Evolutionary conservation across 1,284 basidiomycete genomes (phyloP).

Genomic region (Irpex sp.): DNA sequence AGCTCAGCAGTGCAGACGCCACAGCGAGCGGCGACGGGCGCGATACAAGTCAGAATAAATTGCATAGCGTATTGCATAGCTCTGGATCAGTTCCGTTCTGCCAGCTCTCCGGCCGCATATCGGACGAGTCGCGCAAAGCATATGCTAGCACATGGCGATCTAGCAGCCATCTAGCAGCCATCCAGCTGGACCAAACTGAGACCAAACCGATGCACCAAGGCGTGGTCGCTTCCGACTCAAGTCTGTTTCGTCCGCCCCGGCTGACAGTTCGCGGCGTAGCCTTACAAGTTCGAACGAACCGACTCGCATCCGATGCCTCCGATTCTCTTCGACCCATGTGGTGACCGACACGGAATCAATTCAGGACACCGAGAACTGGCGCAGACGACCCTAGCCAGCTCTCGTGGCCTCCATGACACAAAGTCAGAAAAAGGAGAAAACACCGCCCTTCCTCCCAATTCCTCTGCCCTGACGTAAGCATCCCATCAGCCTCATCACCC

Average conservation of each 20-base stretch:
- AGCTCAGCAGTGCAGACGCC: neutral
- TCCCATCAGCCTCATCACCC: neutral
- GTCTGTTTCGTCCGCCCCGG: neutral
- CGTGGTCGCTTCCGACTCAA: neutral
- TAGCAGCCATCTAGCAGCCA: neutral
- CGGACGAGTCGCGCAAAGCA: neutral
- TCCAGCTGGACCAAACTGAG: neutral
- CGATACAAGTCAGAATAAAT: too few relatives aligned
- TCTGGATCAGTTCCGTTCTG: neutral
- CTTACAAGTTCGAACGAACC: neutral
- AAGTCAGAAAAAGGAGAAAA: too few relatives aligned
- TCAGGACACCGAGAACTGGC: neutral
- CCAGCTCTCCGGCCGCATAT: neutral
- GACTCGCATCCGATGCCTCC: neutral
- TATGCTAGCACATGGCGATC: too few relatives aligned
- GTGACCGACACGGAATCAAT: neutral
- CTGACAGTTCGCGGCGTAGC: neutral
- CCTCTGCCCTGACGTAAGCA: neutral
- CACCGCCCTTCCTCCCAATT: neutral
- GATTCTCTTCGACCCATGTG: neutral
- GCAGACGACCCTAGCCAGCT: neutral
- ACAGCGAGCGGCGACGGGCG: too few relatives aligned
- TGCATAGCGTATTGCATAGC: neutral
- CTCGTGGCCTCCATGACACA: neutral
- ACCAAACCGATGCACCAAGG: neutral